Evolutionary conservation across 2,329 filamentous ascomycete species (phyloP), one percentile per base, ranked within the genome.

Genomic region (Pyrenochaeta sp.): DNA sequence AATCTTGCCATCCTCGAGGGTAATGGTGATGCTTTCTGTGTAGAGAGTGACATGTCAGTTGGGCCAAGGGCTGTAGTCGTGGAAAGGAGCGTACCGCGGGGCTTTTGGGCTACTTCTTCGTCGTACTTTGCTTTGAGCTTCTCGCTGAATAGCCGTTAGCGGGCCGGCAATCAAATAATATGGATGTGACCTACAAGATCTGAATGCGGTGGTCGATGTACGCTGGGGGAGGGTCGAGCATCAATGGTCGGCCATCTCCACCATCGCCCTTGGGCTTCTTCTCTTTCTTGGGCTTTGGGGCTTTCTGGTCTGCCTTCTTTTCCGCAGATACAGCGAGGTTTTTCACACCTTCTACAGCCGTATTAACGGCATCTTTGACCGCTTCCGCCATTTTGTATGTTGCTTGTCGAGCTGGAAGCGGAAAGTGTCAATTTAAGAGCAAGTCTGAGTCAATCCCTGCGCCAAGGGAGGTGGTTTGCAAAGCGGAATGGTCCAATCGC

Each of bases 131-230:
- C 88, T 84, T 96, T 96, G 63, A 97, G 83, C 74, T 89, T 87
- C 75, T 97, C 90, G 79, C 71, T 74, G 39, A 9, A 6, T 10
- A 11, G 1, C 6, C 33, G 43, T 72, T 43, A 71, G 60, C 33
- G 30, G 49, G 20, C 9, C 9, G n/a, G n/a, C 3, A n/a, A 17
- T 10, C 6, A 11, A 0, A n/a, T 1, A 36, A 3, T 23, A 5
- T n/a, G 9, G 30, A 15, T 11, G 30, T 1, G 11, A 39, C 69
- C 44, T 51, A 74, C 71, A 97, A 97, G 44, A 98, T 82, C 47
- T 90, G 85, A 69, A 97, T 88, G 60, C 95, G 88, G 76, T 92
- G 87, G 70, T 93, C 82, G 59, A 98, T 87, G 77, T 90, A 97
- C 55, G 89, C 87, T 51, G 93, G 90, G 17, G 86, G 82, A 39